Base-by-base conservation (phyloP, 1,284 basidiomycete genomes). In the Ganoderma sp. region DNA sequence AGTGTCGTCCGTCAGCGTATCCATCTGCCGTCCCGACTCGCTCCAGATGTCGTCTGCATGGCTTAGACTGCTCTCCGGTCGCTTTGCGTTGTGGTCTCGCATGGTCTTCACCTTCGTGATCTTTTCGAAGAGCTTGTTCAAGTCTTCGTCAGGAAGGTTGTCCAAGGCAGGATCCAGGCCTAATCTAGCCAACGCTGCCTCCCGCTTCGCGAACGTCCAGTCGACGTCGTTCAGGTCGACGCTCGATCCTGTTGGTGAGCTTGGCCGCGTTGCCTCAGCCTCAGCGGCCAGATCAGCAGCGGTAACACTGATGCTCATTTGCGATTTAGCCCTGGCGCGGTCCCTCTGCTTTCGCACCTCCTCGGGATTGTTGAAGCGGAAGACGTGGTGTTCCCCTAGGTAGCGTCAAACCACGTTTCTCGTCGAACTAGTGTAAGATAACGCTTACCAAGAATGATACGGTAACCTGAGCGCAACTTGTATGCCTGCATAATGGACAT, bases 351-450 rank as follows among this genome's bases (percentile, higher is more conserved):
- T 96, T 70, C 96, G 90, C 63, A 97, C 97, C 76, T 97, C 94
- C 77, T 96, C 95, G 0, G 96, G 96, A 76, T 97, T 94, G 77
- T 98, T 99, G 83, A 98, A 99, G 19, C 97, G 90, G 81, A 99
- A 99, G 66, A 99, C 96, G 81, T 99, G 98, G 72, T 97, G 92
- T 75, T 99, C 97, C 65, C 97, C 97, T 94, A 71, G 48, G 59
- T 61, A 61, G 54, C 63, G 50, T 60, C 42, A 32, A 67, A 34
- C 52, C 45, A 67, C 39, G 45, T 61, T 34, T 9, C 15, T 28
- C 8, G 14, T n/a, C 12, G 2, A 28, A 34, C n/a, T 6, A 43
- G 5, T 17, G 28, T 37, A 34, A 22, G 37, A 42, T 9, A 61
- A 12, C 43, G 80, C 84, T 71, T 76, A 93, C 92, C 92, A 63